These are phyloP conservation scores for Thalassiosira sp. DNA, from an alignment of 352 stramenopile genomes.

Conservation along the genomic window DNA sequence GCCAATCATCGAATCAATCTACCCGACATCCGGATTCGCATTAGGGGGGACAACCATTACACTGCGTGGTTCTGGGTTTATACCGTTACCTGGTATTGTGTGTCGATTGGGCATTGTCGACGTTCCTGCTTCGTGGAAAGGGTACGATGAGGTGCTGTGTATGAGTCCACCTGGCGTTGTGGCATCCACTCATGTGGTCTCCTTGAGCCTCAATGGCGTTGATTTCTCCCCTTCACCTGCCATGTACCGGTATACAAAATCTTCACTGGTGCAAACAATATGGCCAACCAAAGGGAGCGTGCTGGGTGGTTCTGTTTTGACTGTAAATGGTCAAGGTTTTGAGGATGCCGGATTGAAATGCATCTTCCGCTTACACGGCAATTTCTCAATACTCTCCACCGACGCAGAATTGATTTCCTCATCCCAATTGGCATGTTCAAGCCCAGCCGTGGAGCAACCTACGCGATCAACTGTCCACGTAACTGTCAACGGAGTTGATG, in stretches of 20 bases:
- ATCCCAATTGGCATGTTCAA: constrained; percentile 26
- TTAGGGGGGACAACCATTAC: constrained; percentile 45
- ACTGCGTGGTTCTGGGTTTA: constrained; percentile 36
- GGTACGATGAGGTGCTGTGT: constrained; percentile 23
- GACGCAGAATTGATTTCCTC: constrained; percentile 30
- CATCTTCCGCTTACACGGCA: constrained; percentile 19
- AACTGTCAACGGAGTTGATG: constrained; percentile 52
- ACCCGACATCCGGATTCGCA: constrained; percentile 33
- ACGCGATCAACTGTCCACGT: constrained; percentile 27
- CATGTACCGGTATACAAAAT: constrained; percentile 41
- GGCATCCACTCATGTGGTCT: constrained; percentile 16
- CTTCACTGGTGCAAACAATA: constrained; percentile 23
- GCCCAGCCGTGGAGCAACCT: constrained; percentile 14
- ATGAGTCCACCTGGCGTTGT: constrained; percentile 28
- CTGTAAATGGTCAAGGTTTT: constrained; percentile 37
- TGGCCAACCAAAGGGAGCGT: constrained; percentile 36
- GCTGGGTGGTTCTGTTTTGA: constrained; percentile 25
- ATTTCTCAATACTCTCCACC: constrained; percentile 1
- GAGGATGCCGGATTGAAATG: constrained; percentile 37
- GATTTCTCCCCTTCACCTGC: constrained; percentile 26
- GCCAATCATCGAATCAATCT: constrained; percentile 39
- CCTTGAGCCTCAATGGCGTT: constrained; percentile 45
- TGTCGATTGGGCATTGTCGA: constrained; percentile 40
- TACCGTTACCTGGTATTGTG: constrained; percentile 14
- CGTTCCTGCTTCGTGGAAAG: constrained; percentile 22